A percentile compares a stretch with the other conserved stretches of the same genome.
These are phyloP conservation scores for Colletotrichum lini DNA, from an alignment of 2,329 filamentous ascomycete genomes.

Conservation along the genomic window DNA sequence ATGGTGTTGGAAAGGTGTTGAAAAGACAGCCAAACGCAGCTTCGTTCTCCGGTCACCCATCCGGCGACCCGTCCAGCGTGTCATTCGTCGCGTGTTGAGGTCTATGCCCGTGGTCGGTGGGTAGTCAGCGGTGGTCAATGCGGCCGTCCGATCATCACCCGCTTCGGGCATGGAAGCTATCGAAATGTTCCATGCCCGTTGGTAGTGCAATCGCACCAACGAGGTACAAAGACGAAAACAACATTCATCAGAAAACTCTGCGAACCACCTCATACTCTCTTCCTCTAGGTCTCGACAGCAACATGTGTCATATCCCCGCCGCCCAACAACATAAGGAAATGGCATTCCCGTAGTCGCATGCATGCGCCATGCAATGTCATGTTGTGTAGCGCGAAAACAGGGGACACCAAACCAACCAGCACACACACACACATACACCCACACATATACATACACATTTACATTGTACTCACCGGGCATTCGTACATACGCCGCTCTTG, in stretches of 20 bases:
- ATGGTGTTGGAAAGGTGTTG: constrained; percentile 6
- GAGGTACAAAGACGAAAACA: not conserved
- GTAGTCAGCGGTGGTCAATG: not conserved
- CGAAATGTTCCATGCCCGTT: constrained; percentile 19
- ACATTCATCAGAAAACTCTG: not conserved
- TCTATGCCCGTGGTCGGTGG: not conserved
- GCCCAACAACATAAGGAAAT: constrained; percentile 5
- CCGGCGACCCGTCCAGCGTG: not conserved
- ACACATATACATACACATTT: not conserved
- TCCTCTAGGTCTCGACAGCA: not conserved
- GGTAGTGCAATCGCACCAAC: not conserved
- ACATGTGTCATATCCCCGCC: not conserved
- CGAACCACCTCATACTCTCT: not conserved
- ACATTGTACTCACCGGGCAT: no score
- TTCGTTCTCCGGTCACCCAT: not conserved
- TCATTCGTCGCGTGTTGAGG: constrained; percentile 1
- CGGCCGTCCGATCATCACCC: constrained; percentile 3
- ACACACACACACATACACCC: constrained; percentile 1
- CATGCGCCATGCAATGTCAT: constrained; percentile 28
- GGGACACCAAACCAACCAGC: not conserved
- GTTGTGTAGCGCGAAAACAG: not conserved
- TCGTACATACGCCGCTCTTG: not conserved
- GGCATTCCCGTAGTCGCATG: constrained; percentile 20
- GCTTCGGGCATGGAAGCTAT: constrained; percentile 18
- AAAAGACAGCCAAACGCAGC: not conserved